Evolutionary conservation across 257 asterid genomes (phyloP), one percentile per base, ranked within the genome.

Genomic region (Scutellaria barbata): DNA sequence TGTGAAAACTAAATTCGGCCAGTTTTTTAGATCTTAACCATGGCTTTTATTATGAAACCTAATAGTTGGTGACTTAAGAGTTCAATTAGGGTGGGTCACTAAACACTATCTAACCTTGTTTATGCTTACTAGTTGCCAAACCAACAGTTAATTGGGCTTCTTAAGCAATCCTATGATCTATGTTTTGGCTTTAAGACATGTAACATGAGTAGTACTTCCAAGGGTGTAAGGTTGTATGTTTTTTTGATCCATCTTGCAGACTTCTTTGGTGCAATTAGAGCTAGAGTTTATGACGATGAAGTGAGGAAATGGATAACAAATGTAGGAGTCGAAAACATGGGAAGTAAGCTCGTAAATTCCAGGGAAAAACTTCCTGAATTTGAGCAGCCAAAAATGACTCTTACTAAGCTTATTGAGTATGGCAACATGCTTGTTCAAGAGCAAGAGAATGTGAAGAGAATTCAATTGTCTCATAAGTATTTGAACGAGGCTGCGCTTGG

Each of bases 361-460:
- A 64, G 83, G 63, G 90, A 85, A 41, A 79, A 74, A 3, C 80
- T 69, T 11, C 90, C 88, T 0, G 70, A 61, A 40, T 83, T 85
- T 47, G 86, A 81, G 83, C 82, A 81, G 22, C 88, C 88, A 10
- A 69, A 72, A 7, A 79, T 83, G 81, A 79, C 74, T 1, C 73
- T 85, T 5, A 77, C 55, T 17, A 83, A 72, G 73, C 79, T 85
- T 5, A 59, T 85, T 11, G 81, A 73, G 58, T 83, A 83, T 6
- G 85, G 90, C 0, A 41, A 73, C 62, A 83, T 85, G 90, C 77
- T 85, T 13, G 88, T 81, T 10, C 76, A 71, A 10, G 90, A 86
- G 74, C 90, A 86, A 42, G 84, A 86, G 7, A 86, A 81, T 69
- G 86, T 83, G 61, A 86, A 86, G 80, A 83, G 86, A 25, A 84